Evolutionary conservation across 73 alveolate genomes (phyloP), one percentile per base, ranked within the genome.

Genomic region (Tetrahymena borealis): DNA sequence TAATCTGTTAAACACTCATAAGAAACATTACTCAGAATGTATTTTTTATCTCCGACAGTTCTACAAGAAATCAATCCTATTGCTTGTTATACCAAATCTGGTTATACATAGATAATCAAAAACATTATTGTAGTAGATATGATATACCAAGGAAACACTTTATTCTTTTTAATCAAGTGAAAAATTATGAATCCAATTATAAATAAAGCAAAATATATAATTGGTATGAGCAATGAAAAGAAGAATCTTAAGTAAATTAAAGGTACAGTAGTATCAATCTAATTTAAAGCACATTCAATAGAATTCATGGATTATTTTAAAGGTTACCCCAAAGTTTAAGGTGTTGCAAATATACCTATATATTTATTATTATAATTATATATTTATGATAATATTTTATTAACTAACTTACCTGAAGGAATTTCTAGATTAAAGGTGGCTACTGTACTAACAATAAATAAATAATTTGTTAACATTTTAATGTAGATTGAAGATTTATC

Each of bases 401-500:
- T 24, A 20, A 15, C 28, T 20, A 10, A 20, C 28, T 60, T 60
- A 60, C 85, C 85, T n/a, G 85, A 60, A 77, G 94, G 94, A 18
- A 91, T 37, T 13, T 33, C 4, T 16, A 91, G 37, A 33, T 91
- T 77, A 77, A 91, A 91, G n/a, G 94, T 91, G 13, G 91, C 90
- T 1, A 91, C 33, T 32, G 94, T 43, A n/a, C 90, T 91, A 11
- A 91, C 41, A 20, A 91, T 91, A 43, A 33, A 40, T 31, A 91
- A 9, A 36, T 91, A 91, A 18, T 36, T 91, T 11, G 91, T 60
- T 24, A 91, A 78, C 78, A 60, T 33, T 93, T 93, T 93, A 60
- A n/a, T n/a, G n/a, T n/a, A n/a, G n/a, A n/a, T n/a, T n/a, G n/a
- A n/a, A n/a, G n/a, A n/a, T n/a, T n/a, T n/a, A n/a, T n/a, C n/a